A percentile compares a stretch with the other conserved stretches of the same genome.
phyloP scores from a whole-genome alignment of 2,329 filamentous ascomycete genomes.

The Fusarium hostae region DNA sequence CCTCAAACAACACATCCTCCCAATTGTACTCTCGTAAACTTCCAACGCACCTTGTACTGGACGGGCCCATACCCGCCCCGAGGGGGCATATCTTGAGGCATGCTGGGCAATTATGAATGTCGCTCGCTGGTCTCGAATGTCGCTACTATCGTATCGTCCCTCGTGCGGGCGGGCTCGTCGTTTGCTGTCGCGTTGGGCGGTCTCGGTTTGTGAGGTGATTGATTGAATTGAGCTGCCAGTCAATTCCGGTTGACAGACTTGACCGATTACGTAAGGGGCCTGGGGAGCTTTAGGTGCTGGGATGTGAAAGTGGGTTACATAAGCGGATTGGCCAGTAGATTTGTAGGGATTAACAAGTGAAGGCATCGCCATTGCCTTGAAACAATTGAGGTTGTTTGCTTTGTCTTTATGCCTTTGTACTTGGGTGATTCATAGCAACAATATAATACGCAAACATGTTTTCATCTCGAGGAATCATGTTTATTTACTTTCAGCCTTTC shows the following conservation, averaged over 20 bases:
- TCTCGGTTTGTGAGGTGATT: constrained; percentile 44
- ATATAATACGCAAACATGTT: not conserved
- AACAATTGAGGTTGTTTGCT: not conserved
- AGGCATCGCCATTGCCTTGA: constrained; percentile 20
- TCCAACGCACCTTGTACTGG: constrained; percentile 85
- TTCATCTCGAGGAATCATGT: not conserved
- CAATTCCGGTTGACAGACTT: constrained; percentile 25
- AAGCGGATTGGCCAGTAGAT: constrained; percentile 25
- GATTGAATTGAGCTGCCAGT: constrained; percentile 35
- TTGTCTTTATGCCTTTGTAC: not conserved
- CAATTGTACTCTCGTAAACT: not conserved
- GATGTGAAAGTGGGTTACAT: constrained; percentile 5
- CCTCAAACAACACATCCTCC: not conserved
- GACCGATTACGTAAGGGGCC: constrained; percentile 42
- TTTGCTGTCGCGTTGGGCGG: not conserved
- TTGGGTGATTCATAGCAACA: too few relatives aligned
- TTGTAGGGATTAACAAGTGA: constrained; percentile 36
- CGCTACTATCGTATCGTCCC: constrained; percentile 21
- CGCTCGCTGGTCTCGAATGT: constrained; percentile 11
- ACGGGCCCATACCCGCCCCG: constrained; percentile 93
- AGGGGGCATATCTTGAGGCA: constrained; percentile 99
- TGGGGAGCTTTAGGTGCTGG: not conserved
- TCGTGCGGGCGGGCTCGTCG: constrained; percentile 29
- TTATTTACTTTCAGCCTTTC: not conserved
- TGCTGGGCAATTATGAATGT: constrained; percentile 59